phyloP scores from a whole-genome alignment of 2,329 filamentous ascomycete genomes.

The Daldinia sp. region DNA sequence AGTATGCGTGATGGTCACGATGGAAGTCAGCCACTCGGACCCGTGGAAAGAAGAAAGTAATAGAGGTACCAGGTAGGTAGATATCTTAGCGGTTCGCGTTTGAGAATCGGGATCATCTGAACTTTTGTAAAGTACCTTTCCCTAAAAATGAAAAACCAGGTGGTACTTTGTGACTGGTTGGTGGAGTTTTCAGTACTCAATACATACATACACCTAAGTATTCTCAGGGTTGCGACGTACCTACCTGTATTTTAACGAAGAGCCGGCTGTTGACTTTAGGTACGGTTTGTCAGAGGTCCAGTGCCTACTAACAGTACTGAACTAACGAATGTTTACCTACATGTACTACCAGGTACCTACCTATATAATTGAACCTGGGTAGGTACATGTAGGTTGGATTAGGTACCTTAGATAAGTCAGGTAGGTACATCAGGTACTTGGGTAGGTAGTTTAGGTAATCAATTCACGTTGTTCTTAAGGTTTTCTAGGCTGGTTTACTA shows the following conservation, averaged over 20 bases:
- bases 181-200: neutral
- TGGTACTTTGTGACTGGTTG: slow-evolving; percentile 30
- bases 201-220: neutral
- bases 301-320: neutral
- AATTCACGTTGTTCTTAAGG: neutral
- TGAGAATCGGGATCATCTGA: slow-evolving; percentile 32
- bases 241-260: neutral
- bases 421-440: no score
- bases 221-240: slow-evolving; percentile 2
- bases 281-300: neutral
- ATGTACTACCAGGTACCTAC: neutral
- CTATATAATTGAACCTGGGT: neutral
- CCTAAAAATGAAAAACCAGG: slow-evolving; percentile 22
- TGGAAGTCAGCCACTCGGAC: slow-evolving; percentile 20
- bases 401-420: no score
- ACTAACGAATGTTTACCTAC: no score
- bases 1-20: slow-evolving; percentile 22
- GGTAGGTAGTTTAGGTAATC: neutral
- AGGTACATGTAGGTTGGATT: no score
- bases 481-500: neutral
- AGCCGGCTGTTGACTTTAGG: neutral
- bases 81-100: slow-evolving; percentile 4
- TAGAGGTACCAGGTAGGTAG: neutral
- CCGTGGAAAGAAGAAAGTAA: slow-evolving; percentile 1
- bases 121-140: slow-evolving; percentile 23